Evolutionary conservation across 129 eudicot species (phyloP), one percentile per base, ranked within the genome.

Genomic region (Glebionis coronaria): DNA sequence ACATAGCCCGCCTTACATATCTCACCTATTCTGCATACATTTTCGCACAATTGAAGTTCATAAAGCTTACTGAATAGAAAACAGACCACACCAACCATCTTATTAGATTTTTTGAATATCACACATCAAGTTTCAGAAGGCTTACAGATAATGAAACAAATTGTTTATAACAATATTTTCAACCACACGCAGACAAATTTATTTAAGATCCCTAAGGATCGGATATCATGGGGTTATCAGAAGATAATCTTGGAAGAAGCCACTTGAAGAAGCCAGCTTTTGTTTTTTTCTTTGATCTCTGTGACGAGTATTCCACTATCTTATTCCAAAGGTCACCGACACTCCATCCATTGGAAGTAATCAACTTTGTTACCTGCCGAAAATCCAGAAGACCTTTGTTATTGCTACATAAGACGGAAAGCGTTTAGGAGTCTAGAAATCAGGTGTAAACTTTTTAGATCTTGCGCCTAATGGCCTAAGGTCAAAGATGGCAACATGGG

Each of bases 291-390:
- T 77, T 81, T 35, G 66, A 65, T 78, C 85, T 85, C 53, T 85
- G 83, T 9, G 75, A 45, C 9, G 85, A 87, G 73, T 87, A 90
- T 57, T 90, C 95, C 44, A 62, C 79, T 57, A 90, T 68, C 84
- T 82, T 82, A 42, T 79, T 73, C 95, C 95, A 90, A 27, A 90
- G 82, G 18, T 90, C 97, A 19, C 95, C 97, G 3, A 90, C 97
- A 44, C 25, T 90, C 97, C 97, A 90, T 73, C 49, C 56, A 2
- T 90, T 89, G 5, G 73, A 76, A 0, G 29, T 28, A 5, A 90
- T 87, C 97, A 92, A 90, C 45, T 35, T 63, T 9, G 83, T 78
- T 42, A 83, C 86, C 88, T 86, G 78, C 70, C 40, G 10, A 19
- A 5, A 62, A 54, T 11, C 15, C n/a, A 42, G 5, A 20, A 56